Evolutionary conservation across 176 grass and related monocot species (phyloP).

Genomic region (Triticum timopheevii): DNA sequence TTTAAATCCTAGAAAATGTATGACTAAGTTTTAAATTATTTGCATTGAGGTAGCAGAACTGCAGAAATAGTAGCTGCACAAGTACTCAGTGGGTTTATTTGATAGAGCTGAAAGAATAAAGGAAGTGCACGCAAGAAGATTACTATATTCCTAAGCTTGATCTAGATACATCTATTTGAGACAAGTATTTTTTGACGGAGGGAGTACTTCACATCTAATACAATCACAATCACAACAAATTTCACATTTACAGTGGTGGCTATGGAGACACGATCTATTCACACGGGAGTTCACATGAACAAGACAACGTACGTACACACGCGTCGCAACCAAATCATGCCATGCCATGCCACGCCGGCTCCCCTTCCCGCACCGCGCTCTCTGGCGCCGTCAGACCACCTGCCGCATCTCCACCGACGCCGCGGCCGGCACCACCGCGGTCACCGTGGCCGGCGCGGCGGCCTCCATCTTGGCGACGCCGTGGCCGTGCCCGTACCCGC

Average conservation of each 20-base stretch:
- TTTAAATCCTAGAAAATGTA: too few relatives aligned
- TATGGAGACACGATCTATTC: not conserved
- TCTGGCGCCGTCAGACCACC: not conserved
- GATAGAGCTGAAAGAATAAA: too few relatives aligned
- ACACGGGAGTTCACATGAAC: not conserved
- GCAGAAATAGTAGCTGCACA: too few relatives aligned
- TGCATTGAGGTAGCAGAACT: too few relatives aligned
- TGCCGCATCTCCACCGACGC: not conserved
- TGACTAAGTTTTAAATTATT: too few relatives aligned
- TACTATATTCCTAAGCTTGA: too few relatives aligned
- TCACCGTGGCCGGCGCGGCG: not conserved
- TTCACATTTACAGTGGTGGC: not conserved
- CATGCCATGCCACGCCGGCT: not conserved
- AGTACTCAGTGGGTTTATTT: too few relatives aligned
- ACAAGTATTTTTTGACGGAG: too few relatives aligned
- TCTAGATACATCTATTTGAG: too few relatives aligned
- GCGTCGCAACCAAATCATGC: not conserved
- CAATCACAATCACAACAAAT: not conserved
- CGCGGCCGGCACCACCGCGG: not conserved
- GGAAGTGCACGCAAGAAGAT: too few relatives aligned
- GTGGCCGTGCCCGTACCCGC: conserved; percentile 20
- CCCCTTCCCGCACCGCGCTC: not conserved
- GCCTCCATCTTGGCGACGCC: conserved; percentile 43
- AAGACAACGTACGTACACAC: not conserved
- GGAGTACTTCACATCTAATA: too few relatives aligned